Percentiles rank a stretch among this genome's conserved stretches.
These are phyloP conservation scores for Trichoderma gracile DNA, from an alignment of 2,329 filamentous ascomycete species.

Conservation along the genomic window DNA sequence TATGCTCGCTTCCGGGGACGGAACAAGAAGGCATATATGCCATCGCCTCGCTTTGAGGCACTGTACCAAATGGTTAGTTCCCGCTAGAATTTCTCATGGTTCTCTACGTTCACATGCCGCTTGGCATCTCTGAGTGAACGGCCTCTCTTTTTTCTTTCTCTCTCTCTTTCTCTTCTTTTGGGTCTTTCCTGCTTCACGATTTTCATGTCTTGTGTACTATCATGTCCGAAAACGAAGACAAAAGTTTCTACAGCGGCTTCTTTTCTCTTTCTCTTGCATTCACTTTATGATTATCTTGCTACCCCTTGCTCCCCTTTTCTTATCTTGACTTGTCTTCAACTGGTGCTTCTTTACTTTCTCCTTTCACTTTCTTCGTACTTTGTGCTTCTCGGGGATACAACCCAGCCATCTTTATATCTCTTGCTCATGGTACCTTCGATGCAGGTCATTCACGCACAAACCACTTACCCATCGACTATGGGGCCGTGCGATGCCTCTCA, in stretches of 20 bases:
- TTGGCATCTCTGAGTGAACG: slow-evolving; percentile 18
- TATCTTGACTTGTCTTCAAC: slow-evolving; percentile 1
- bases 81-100: slow-evolving; percentile 22
- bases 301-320: slow-evolving; percentile 32
- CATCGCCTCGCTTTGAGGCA: slow-evolving; percentile 52
- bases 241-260: slow-evolving; percentile 26
- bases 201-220: slow-evolving; percentile 21
- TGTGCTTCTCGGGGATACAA: background rate
- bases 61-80: slow-evolving; percentile 57
- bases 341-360: background rate
- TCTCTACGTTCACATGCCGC: slow-evolving; percentile 4
- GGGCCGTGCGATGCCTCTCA: slow-evolving; percentile 34
- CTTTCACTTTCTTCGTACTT: no score
- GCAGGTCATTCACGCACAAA: slow-evolving; percentile 44
- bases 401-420: background rate
- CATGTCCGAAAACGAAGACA: no score
- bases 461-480: slow-evolving; percentile 32
- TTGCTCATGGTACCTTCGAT: slow-evolving; percentile 34
- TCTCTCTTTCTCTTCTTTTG: slow-evolving; percentile 28
- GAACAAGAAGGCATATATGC: slow-evolving; percentile 47
- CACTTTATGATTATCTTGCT: slow-evolving; percentile 22
- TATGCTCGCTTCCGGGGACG: slow-evolving; percentile 57
- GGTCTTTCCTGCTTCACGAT: slow-evolving; percentile 2
- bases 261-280: background rate
- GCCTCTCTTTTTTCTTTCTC: background rate